These are phyloP conservation scores for Farysia itapuensis DNA, from an alignment of 1,284 basidiomycete species.

Conservation along the genomic window DNA sequence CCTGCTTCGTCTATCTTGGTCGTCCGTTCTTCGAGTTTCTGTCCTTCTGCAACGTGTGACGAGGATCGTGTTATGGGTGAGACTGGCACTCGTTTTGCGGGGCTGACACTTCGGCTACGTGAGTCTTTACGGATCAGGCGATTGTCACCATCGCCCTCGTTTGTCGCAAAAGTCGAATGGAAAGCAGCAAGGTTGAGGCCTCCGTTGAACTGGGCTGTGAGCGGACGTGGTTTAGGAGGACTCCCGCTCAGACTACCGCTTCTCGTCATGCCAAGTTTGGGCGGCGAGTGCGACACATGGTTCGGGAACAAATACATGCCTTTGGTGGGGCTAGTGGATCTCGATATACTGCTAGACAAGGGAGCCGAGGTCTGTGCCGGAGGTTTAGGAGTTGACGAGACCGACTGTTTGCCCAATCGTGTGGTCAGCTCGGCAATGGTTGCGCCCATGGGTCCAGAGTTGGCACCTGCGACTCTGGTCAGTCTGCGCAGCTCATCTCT, in stretches of 20 bases:
- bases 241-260: conserved; percentile 25
- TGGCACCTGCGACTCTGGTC: conserved; percentile 3
- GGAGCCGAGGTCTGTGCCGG: conserved; percentile 1
- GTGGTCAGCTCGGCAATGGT: conserved; percentile 47
- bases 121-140: conserved; percentile 16
- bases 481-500: conserved; percentile 9
- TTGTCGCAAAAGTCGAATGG: conserved; percentile 10
- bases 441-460: conserved; percentile 35
- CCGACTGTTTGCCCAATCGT: conserved; percentile 18
- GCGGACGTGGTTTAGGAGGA: conserved; percentile 35
- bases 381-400: conserved; percentile 3
- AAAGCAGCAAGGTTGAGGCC: conserved; percentile 42
- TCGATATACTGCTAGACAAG: not conserved
- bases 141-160: conserved; percentile 1
- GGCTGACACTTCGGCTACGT: conserved; percentile 40
- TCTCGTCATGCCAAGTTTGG: conserved; percentile 5
- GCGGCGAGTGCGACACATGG: conserved; percentile 6
- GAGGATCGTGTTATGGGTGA: no score
- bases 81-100: conserved; percentile 26
- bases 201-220: conserved; percentile 39
- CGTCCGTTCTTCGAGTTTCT: no score
- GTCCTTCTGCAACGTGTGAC: no score
- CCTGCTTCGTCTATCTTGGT: no score
- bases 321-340: not conserved
- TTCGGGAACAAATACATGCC: conserved; percentile 4